phyloP scores from a whole-genome alignment of 2,329 filamentous ascomycete genomes.

The Penicillium brasilianum region DNA sequence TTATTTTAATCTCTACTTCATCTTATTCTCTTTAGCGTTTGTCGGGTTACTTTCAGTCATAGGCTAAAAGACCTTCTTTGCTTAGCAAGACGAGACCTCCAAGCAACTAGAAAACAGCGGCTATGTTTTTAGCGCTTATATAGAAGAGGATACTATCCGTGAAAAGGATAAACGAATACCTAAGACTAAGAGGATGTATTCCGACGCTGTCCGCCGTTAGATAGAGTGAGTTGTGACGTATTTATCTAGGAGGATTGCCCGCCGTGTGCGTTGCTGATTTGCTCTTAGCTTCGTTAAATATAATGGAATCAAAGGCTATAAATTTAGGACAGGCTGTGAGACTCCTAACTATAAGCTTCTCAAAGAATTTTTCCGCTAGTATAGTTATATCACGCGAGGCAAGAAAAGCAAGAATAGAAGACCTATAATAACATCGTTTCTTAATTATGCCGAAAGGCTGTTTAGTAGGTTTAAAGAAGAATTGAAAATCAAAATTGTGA shows the following conservation, averaged over 20 bases:
- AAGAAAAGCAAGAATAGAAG: constrained; percentile 21
- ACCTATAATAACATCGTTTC: constrained; percentile 18
- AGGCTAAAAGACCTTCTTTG: constrained; percentile 19
- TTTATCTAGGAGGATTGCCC: background rate
- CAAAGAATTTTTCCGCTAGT: constrained; percentile 25
- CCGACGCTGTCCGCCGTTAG: constrained; percentile 8
- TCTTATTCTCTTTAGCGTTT: background rate
- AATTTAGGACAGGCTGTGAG: constrained; percentile 10
- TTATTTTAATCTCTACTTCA: background rate
- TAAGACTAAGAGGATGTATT: constrained; percentile 24
- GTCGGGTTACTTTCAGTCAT: constrained; percentile 10
- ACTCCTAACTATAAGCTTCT: constrained; percentile 18
- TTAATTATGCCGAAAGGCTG: constrained; percentile 18
- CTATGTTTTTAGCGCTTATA: constrained; percentile 24
- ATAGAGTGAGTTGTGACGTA: constrained; percentile 21
- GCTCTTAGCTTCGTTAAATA: constrained; percentile 1
- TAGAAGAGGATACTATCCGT: constrained; percentile 14
- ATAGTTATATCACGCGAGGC: constrained; percentile 11
- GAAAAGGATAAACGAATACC: constrained; percentile 24
- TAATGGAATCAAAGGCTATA: constrained; percentile 13
- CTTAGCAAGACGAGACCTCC: constrained; percentile 17
- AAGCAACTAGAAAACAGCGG: constrained; percentile 17
- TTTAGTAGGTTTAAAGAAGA: constrained; percentile 24
- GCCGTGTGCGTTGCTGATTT: background rate
- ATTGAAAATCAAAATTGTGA: constrained; percentile 18